Evolutionary conservation across 306 rosid genomes (phyloP).

Genomic region (Oemleria cerasiformis): DNA sequence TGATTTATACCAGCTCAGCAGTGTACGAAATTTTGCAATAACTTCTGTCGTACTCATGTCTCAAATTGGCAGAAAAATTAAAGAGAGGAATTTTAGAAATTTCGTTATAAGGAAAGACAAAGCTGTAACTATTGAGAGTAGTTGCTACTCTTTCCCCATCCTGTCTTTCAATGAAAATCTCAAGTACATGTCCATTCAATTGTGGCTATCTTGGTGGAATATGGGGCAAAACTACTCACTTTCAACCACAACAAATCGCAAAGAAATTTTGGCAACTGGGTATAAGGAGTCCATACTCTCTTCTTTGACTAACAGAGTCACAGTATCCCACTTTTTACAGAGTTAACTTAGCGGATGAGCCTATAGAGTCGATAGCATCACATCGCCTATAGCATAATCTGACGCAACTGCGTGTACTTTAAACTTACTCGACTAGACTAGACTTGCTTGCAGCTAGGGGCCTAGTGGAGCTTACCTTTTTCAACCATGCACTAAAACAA

Average conservation of each 20-base stretch:
- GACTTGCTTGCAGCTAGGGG: no score
- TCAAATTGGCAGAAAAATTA: neutral
- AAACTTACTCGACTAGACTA: no score
- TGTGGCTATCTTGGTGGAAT: neutral
- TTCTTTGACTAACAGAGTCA: neutral
- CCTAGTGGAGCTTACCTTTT: no score
- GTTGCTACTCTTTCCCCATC: neutral
- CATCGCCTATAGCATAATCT: constrained; percentile 88
- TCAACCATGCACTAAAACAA: neutral
- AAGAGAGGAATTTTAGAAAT: no score
- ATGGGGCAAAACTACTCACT: neutral
- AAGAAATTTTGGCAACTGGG: neutral
- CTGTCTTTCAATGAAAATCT: neutral
- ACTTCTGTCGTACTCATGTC: neutral
- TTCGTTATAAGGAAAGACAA: no score
- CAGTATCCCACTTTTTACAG: neutral
- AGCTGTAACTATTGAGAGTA: neutral
- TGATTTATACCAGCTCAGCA: no score
- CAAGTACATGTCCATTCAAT: neutral
- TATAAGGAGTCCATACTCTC: neutral
- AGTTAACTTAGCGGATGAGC: no score
- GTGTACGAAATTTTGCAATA: neutral
- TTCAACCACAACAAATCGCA: neutral
- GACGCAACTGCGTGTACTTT: constrained; percentile 29
- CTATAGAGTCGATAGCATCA: no score